A percentile compares a stretch with the other conserved stretches of the same genome.
phyloP scores from a whole-genome alignment of 1,284 basidiomycete species.

The Pyrrhoderma lamaoense region DNA sequence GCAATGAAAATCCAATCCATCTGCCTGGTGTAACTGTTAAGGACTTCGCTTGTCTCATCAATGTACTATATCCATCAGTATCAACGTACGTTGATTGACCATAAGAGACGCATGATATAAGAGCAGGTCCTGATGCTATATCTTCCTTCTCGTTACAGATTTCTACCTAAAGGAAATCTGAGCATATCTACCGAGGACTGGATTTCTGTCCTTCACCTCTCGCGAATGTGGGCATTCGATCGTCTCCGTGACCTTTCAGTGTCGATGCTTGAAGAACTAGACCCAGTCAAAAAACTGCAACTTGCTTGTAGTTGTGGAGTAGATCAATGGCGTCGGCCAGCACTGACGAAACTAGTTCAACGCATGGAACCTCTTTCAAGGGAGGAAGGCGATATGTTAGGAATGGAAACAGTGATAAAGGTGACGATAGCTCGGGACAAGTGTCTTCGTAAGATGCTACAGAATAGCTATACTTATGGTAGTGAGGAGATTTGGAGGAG shows the following conservation, averaged over 20 bases:
- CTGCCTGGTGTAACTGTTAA: conserved; percentile 1
- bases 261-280: background rate
- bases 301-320: conserved; percentile 5
- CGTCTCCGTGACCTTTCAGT: conserved; percentile 1
- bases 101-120: no score
- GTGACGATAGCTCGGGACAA: background rate
- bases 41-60: conserved; percentile 2
- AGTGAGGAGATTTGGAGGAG: conserved; percentile 1
- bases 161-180: background rate
- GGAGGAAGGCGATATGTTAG: conserved; percentile 5
- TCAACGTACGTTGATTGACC: background rate
- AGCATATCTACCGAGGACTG: background rate
- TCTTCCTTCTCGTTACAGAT: background rate
- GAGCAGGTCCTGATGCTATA: no score
- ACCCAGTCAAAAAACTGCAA: conserved; percentile 2
- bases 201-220: conserved; percentile 8
- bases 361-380: conserved; percentile 1
- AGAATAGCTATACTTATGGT: background rate
- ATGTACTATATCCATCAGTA: background rate
- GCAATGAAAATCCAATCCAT: background rate
- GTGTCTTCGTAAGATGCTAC: no score
- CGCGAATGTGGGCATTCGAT: conserved; percentile 14
- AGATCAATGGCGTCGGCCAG: background rate
- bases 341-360: background rate
- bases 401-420: conserved; percentile 9